Conservation (phyloP, 495 filamentous ascomycete genomes). For the Sporormia fimetaria region DNA sequence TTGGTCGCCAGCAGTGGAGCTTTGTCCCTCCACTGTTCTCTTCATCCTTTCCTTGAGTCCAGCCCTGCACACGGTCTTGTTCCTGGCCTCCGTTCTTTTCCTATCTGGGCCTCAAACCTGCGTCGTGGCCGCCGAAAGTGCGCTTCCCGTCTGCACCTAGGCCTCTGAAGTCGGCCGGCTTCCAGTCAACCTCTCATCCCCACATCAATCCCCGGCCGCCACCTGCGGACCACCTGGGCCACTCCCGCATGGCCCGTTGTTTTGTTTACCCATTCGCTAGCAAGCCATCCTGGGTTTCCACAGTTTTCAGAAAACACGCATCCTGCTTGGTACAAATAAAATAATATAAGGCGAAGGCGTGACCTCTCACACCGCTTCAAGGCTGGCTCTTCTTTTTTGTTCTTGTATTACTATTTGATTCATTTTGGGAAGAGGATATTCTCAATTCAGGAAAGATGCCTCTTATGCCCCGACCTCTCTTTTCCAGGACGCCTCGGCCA, state of each 20-base stretch:
- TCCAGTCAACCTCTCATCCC: conserved; percentile 22
- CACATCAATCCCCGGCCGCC: conserved; percentile 1
- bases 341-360: too few species aligned
- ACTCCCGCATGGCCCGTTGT: conserved; percentile 17
- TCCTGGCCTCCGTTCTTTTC: not conserved
- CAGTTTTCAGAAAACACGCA: not conserved
- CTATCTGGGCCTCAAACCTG: not conserved
- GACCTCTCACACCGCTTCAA: too few species aligned
- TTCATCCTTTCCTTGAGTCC: not conserved
- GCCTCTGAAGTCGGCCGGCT: conserved; percentile 21
- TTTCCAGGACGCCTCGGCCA: not conserved
- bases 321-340: conserved; percentile 1
- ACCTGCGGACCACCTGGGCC: not conserved
- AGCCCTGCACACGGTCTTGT: not conserved
- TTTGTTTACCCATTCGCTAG: conserved; percentile 18
- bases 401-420: too few species aligned
- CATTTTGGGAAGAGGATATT: too few species aligned
- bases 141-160: conserved; percentile 15
- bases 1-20: conserved; percentile 19
- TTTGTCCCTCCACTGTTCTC: conserved; percentile 5
- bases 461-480: not conserved
- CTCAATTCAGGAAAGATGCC: too few species aligned
- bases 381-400: too few species aligned
- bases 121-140: conserved; percentile 12
- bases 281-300: not conserved